These are phyloP conservation scores for Penicillium soppii DNA, from an alignment of 495 filamentous ascomycete genomes.

Conservation along the genomic window DNA sequence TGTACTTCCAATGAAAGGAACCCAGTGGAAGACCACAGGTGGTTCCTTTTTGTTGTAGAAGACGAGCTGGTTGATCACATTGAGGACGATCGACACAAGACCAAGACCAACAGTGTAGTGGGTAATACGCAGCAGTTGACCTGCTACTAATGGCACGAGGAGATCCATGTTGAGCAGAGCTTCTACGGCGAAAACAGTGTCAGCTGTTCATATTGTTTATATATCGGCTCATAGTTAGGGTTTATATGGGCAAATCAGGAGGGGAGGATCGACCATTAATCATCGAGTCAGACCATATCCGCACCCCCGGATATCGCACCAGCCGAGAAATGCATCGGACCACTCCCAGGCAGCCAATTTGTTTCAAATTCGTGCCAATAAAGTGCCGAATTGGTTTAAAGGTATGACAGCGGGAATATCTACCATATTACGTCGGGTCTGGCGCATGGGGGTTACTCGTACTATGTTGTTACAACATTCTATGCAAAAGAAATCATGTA, in stretches of 20 bases:
- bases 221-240: constrained; percentile 5
- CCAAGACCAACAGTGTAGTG: constrained; percentile 26
- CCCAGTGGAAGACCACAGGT: constrained; percentile 80
- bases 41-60: constrained; percentile 72
- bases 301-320: constrained; percentile 4
- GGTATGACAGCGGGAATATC: too few species aligned
- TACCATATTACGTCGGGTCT: too few species aligned
- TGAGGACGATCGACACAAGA: constrained; percentile 57
- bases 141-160: constrained; percentile 16
- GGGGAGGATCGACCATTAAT: constrained; percentile 18
- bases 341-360: constrained; percentile 6
- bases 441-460: too few species aligned
- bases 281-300: constrained; percentile 12
- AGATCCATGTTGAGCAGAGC: constrained; percentile 23
- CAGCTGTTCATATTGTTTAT: too few species aligned
- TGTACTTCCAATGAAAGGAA: constrained; percentile 77
- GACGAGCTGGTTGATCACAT: constrained; percentile 67
- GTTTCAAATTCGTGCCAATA: too few species aligned
- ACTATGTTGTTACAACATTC: too few species aligned
- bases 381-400: too few species aligned
- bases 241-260: constrained; percentile 20
- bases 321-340: neutral
- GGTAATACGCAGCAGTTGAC: constrained; percentile 21
- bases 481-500: neutral
- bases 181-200: too few species aligned